A percentile compares a stretch with the other conserved stretches of the same genome.
These are phyloP conservation scores for Cyclostephanos tholiformis DNA, from an alignment of 108 stramenopile genomes.

Conservation along the genomic window DNA sequence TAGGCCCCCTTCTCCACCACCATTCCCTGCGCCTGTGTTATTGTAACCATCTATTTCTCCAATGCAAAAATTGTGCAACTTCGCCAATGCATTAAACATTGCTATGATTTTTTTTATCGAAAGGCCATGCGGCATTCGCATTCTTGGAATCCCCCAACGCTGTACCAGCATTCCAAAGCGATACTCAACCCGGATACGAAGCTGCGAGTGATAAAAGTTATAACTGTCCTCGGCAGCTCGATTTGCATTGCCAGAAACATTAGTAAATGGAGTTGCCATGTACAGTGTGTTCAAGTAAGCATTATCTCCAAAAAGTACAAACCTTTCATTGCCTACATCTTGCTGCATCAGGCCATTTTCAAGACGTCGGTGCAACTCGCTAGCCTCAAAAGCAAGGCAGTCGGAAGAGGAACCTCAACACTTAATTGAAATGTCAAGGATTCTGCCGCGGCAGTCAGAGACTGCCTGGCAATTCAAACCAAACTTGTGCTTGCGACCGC, in stretches of 20 bases:
- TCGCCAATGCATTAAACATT: constrained; percentile 17
- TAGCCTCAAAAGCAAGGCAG: constrained; percentile 28
- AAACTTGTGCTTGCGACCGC: constrained; percentile 45
- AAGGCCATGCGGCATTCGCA: constrained; percentile 6
- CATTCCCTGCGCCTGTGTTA: no score
- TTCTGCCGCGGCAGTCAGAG: constrained; percentile 16
- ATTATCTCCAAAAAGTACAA: constrained; percentile 21
- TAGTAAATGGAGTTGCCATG: constrained; percentile 16
- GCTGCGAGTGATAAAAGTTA: background rate
- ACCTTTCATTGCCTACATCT: background rate
- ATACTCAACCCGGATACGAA: constrained; percentile 14
- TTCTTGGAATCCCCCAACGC: constrained; percentile 15
- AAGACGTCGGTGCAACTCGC: background rate
- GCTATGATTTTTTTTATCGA: constrained; percentile 9
- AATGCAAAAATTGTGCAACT: constrained; percentile 20
- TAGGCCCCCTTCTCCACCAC: no score
- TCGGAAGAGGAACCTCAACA: constrained; percentile 30
- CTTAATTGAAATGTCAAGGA: constrained; percentile 32
- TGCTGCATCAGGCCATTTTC: background rate
- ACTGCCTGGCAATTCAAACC: constrained; percentile 41
- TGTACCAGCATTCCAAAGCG: constrained; percentile 14
- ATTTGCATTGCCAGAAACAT: constrained; percentile 1
- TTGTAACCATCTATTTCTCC: background rate
- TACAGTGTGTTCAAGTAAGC: constrained; percentile 13
- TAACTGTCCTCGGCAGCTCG: constrained; percentile 14